A percentile compares a stretch with the other conserved stretches of the same genome.
Conservation (phyloP, 331 rosid species). For the Malus hybrid region DNA sequence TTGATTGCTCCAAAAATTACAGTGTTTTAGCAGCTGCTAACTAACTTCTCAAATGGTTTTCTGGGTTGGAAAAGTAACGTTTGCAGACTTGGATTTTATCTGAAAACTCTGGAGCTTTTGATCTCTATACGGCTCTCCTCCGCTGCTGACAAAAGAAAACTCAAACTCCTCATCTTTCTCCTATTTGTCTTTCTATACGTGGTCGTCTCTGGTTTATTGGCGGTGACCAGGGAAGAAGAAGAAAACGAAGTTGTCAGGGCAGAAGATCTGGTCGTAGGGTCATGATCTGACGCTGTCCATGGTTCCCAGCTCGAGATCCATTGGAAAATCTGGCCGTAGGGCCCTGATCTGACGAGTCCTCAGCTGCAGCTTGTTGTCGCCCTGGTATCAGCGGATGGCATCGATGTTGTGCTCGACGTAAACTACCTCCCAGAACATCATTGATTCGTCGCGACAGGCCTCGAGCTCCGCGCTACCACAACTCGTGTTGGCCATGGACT, state of each 20-base stretch:
- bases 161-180: slow-evolving; percentile 45
- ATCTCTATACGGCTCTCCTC: neutral
- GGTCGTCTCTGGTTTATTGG: neutral
- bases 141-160: slow-evolving; percentile 34
- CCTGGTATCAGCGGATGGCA: too few species aligned
- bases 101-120: neutral
- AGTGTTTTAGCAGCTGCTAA: slow-evolving; percentile 2
- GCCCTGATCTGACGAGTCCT: too few species aligned
- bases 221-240: neutral
- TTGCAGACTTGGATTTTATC: neutral
- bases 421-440: slow-evolving; percentile 22
- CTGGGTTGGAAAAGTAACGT: neutral
- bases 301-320: too few species aligned
- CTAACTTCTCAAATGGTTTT: neutral
- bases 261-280: too few species aligned
- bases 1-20: neutral
- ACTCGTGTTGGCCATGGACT: slow-evolving; percentile 41
- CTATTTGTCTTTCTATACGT: neutral
- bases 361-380: too few species aligned
- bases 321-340: too few species aligned
- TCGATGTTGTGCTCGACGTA: too few species aligned
- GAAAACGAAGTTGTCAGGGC: too few species aligned
- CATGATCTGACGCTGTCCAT: too few species aligned
- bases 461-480: slow-evolving; percentile 37
- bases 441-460: slow-evolving; percentile 56